Evolutionary conservation across 352 stramenopile genomes (phyloP).

Genomic region (Halophytophthora polymorphica): DNA sequence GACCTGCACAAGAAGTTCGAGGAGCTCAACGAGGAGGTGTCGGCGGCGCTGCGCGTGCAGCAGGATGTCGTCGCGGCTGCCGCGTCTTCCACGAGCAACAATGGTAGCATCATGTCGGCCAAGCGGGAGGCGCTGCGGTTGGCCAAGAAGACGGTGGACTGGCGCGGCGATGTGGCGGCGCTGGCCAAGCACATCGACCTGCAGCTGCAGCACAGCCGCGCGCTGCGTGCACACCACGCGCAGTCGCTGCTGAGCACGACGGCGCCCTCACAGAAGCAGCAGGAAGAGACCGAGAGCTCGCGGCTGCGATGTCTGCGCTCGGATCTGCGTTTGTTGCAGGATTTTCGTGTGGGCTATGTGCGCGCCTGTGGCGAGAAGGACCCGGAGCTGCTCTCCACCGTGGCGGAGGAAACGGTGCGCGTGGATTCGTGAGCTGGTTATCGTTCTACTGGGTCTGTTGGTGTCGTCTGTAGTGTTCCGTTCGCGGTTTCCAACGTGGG

Average conservation of each 20-base stretch:
- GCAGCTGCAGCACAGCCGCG: slow-evolving; percentile 68
- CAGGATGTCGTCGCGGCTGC: slow-evolving; percentile 36
- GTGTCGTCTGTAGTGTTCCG: neutral
- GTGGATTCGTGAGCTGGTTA: slow-evolving; percentile 1
- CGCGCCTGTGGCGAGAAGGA: slow-evolving; percentile 22
- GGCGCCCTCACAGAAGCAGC: slow-evolving; percentile 28
- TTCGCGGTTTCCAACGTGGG: too few species aligned
- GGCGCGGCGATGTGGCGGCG: slow-evolving; percentile 67
- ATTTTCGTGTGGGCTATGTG: slow-evolving; percentile 50
- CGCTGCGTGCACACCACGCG: slow-evolving; percentile 52
- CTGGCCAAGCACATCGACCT: slow-evolving; percentile 72
- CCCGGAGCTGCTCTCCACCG: slow-evolving; percentile 5
- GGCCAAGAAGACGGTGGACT: slow-evolving; percentile 53
- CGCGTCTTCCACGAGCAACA: slow-evolving; percentile 12
- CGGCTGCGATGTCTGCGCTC: slow-evolving; percentile 52
- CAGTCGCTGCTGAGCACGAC: slow-evolving; percentile 45
- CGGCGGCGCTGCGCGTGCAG: slow-evolving; percentile 44
- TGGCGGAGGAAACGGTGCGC: slow-evolving; percentile 42
- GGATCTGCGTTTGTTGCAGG: slow-evolving; percentile 59
- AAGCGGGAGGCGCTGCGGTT: slow-evolving; percentile 50
- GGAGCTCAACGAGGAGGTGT: slow-evolving; percentile 67
- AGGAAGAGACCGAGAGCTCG: slow-evolving; percentile 50
- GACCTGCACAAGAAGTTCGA: slow-evolving; percentile 77
- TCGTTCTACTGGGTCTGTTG: slow-evolving; percentile 1
- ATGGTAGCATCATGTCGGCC: slow-evolving; percentile 15